Base-by-base conservation (phyloP, 2,329 filamentous ascomycete genomes). In the Lachnellula cervina region DNA sequence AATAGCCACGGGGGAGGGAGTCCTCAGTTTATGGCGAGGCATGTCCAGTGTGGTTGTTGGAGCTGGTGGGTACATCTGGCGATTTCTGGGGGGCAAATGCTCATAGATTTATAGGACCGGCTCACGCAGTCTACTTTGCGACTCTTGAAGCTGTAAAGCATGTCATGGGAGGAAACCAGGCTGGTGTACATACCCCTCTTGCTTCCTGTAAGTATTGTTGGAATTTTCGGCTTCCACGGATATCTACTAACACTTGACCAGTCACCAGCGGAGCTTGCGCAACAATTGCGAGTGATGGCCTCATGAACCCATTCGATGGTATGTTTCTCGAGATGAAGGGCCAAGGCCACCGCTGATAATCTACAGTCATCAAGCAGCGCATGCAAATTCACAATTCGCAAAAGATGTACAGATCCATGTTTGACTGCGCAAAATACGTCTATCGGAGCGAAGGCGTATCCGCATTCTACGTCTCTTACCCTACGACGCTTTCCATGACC, bases 261-360 rank as follows among this genome's bases (percentile, higher is more conserved):
- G 94, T 90, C 59, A 87, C 90, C 60, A 96, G 91, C 70, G 94
- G 94, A 74, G 93, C 94, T 58, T 89, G 89, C 66, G 94, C 94
- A 62, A 97, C 94, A 7, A 97, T 97, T 71, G 90, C 93, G 37
- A 97, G 92, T 72, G 94, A 99, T 77, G 94, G 94, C 53, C 84
- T 99, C 63, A 99, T 99, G 94, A 99, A 97, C 70, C 94, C 94
- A 21, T 99, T 99, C 71, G 94, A 99, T 76, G 91, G 91, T 96
- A 81, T 42, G 42, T 28, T 21, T 48, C 14, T 34, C 9, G 19
- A 44, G 25, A 25, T 47, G 19, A 14, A 51, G 2, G 16, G 49
- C 34, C 34, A 34, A 48, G 46, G 44, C 17, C 9, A 47, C 17
- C 54, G 35, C 62, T 69, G 46, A 69, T 49, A 53, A 40, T 43